A percentile compares a stretch with the other conserved stretches of the same genome.
phyloP scores from a whole-genome alignment of 441 rosid genomes.

The Lepidium campestre region DNA sequence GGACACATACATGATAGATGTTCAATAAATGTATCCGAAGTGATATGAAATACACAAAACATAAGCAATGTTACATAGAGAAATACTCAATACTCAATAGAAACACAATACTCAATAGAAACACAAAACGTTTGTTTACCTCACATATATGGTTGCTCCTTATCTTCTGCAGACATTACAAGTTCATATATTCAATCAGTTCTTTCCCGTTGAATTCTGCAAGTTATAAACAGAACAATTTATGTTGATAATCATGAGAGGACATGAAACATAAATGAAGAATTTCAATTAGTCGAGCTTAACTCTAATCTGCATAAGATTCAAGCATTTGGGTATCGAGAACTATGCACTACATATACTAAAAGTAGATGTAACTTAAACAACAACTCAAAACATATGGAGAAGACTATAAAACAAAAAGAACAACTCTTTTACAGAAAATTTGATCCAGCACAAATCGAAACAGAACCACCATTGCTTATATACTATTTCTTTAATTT shows the following conservation, averaged over 20 bases:
- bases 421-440: background rate
- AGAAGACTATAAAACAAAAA: no score
- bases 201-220: background rate
- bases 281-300: background rate
- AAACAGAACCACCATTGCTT: background rate
- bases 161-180: background rate
- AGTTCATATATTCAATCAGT: background rate
- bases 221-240: background rate
- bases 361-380: no score
- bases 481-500: background rate
- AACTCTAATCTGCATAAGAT: background rate
- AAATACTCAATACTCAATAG: no score
- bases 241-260: background rate
- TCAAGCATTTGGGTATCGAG: background rate
- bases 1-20: no score
- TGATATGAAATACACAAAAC: no score
- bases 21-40: no score
- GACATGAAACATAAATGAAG: background rate
- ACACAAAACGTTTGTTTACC: background rate
- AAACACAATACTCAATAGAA: constrained; percentile 11
- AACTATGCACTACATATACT: no score
- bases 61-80: no score
- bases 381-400: no score
- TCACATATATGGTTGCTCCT: background rate
- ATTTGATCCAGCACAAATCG: background rate